Percentiles rank a stretch among this genome's conserved stretches.
Evolutionary conservation across 768 basidiomycete species (phyloP).

Genomic region (Dacryopinax spathularia): DNA sequence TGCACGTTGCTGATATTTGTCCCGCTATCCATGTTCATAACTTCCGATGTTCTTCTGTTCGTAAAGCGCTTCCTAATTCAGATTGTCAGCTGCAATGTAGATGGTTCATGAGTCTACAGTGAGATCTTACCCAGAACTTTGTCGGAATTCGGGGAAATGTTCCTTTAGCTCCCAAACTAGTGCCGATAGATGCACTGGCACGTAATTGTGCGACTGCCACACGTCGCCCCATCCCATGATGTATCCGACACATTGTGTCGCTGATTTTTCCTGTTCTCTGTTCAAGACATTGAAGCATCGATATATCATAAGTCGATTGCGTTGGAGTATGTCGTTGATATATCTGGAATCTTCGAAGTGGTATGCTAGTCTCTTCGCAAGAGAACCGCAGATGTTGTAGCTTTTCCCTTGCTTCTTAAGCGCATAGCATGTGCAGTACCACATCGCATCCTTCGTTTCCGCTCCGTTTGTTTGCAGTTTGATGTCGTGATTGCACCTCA

Average conservation of each 20-base stretch:
- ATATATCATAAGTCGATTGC: constrained; percentile 23
- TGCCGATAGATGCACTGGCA: constrained; percentile 26
- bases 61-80: no score
- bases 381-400: constrained; percentile 26
- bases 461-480: constrained; percentile 29
- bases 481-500: constrained; percentile 29
- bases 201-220: constrained; percentile 27
- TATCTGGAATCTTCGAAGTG: constrained; percentile 15
- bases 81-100: no score
- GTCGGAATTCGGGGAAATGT: constrained; percentile 16
- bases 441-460: constrained; percentile 25
- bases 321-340: constrained; percentile 15
- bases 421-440: constrained; percentile 26
- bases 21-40: no score
- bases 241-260: constrained; percentile 29
- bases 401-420: constrained; percentile 26
- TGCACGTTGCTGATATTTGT: no score
- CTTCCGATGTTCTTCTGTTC: no score
- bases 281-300: constrained; percentile 24
- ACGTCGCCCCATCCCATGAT: constrained; percentile 34
- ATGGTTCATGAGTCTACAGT: no score
- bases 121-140: neutral
- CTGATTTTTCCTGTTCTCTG: constrained; percentile 27
- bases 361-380: constrained; percentile 23
- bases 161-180: constrained; percentile 15